These are phyloP conservation scores for Eimeria maxima DNA, from an alignment of 169 alveolate genomes.

Conservation along the genomic window DNA sequence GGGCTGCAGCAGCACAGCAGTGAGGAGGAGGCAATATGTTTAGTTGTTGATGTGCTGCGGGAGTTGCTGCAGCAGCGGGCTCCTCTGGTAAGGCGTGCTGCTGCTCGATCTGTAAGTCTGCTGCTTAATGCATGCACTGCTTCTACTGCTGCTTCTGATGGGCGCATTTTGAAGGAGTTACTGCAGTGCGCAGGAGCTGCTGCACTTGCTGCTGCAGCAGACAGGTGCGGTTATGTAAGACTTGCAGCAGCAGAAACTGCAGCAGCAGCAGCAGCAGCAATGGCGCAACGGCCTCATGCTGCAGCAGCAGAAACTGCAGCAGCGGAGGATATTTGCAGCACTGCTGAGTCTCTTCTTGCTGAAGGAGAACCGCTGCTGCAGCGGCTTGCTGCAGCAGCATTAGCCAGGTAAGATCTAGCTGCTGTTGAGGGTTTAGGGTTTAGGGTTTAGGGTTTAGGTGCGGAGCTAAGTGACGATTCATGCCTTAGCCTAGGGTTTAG, in stretches of 20 bases:
- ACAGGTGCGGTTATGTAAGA: not conserved
- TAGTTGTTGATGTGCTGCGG: not conserved
- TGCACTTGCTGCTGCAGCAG: slow-evolving; percentile 67
- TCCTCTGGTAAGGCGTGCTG: slow-evolving; percentile 13
- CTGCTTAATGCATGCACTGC: not conserved
- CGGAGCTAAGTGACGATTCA: too few species aligned
- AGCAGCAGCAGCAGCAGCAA: slow-evolving; percentile 12
- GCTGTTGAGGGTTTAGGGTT: not conserved
- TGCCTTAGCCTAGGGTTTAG: not conserved
- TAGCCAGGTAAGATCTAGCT: not conserved
- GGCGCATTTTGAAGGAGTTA: not conserved
- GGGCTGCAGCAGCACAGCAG: not conserved
- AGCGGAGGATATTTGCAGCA: not conserved
- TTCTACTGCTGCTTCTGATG: not conserved
- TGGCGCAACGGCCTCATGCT: not conserved
- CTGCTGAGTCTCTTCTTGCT: slow-evolving; percentile 7
- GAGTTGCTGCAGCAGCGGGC: not conserved
- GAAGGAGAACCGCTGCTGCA: slow-evolving; percentile 27
- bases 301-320: slow-evolving; percentile 43
- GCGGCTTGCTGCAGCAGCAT: slow-evolving; percentile 32
- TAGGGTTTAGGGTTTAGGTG: not conserved
- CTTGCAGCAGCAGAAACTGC: slow-evolving; percentile 30
- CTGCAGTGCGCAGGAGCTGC: slow-evolving; percentile 30
- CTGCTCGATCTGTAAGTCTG: not conserved
- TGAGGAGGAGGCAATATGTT: not conserved